Evolutionary conservation across 257 asterid species (phyloP).

Genomic region (Ocimum tenuiflorum): DNA sequence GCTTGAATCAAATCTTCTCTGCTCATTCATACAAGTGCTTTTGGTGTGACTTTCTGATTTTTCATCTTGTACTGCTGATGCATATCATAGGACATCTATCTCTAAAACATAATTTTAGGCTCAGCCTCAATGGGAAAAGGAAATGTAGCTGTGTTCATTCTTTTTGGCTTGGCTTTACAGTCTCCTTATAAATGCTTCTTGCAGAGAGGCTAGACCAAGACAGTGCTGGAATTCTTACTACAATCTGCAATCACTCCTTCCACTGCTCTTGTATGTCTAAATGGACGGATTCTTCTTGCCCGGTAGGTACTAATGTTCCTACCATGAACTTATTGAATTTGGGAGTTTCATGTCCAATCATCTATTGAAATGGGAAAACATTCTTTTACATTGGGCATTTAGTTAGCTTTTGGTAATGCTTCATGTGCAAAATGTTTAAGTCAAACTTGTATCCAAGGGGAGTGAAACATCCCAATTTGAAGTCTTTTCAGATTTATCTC

Average conservation of each 20-base stretch:
- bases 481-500: background rate
- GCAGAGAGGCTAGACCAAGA: slow-evolving; percentile 92
- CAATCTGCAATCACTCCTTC: slow-evolving; percentile 96
- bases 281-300: slow-evolving; percentile 99
- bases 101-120: no score
- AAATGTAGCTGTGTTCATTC: background rate
- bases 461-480: background rate
- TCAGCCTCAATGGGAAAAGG: no score
- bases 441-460: background rate
- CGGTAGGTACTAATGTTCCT: slow-evolving; percentile 47
- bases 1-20: background rate
- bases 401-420: background rate
- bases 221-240: slow-evolving; percentile 76
- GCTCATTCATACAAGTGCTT: background rate
- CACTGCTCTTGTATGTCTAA: slow-evolving; percentile 98
- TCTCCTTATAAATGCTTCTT: slow-evolving; percentile 18
- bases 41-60: slow-evolving; percentile 4
- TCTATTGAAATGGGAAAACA: background rate
- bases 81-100: no score
- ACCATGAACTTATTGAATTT: background rate
- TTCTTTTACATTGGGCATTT: background rate
- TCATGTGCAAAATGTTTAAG: background rate
- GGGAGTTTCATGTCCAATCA: slow-evolving; percentile 1
- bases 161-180: slow-evolving; percentile 10
- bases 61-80: slow-evolving; percentile 2